phyloP scores from a whole-genome alignment of 83 land plant species.

The Picea engelmannii region DNA sequence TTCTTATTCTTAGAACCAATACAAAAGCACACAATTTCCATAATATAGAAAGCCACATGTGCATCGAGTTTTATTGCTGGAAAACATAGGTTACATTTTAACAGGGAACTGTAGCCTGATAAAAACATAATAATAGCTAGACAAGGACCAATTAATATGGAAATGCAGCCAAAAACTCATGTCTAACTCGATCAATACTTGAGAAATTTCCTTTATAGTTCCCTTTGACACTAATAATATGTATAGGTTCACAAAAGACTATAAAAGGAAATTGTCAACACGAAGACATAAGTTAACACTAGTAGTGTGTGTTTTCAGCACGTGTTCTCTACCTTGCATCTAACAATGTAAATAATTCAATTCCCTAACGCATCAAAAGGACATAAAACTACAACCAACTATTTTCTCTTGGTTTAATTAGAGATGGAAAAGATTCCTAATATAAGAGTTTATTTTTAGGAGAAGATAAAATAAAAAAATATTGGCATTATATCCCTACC shows the following conservation, averaged over 20 bases:
- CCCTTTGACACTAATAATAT: not conserved
- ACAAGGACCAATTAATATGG: not conserved
- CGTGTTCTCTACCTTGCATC: no score
- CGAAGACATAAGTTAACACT: not conserved
- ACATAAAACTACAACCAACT: not conserved
- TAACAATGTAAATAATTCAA: not conserved
- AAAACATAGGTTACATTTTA: not conserved
- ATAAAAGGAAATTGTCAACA: not conserved
- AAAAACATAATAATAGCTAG: not conserved
- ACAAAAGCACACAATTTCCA: not conserved
- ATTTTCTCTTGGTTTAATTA: not conserved
- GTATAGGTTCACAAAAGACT: not conserved
- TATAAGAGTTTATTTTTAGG: not conserved
- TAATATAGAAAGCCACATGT: not conserved
- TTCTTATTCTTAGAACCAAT: not conserved
- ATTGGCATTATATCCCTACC: not conserved
- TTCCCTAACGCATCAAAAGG: not conserved
- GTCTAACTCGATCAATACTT: not conserved
- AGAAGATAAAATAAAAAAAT: not conserved
- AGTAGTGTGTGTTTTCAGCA: not conserved
- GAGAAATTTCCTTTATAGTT: not conserved
- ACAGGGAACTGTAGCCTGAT: not conserved
- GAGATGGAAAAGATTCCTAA: not conserved
- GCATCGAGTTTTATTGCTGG: not conserved
- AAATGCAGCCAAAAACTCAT: not conserved